A percentile compares a stretch with the other conserved stretches of the same genome.
Evolutionary conservation across 192 early-diverging fungal genomes (phyloP).

Genomic region (Podila epigama): DNA sequence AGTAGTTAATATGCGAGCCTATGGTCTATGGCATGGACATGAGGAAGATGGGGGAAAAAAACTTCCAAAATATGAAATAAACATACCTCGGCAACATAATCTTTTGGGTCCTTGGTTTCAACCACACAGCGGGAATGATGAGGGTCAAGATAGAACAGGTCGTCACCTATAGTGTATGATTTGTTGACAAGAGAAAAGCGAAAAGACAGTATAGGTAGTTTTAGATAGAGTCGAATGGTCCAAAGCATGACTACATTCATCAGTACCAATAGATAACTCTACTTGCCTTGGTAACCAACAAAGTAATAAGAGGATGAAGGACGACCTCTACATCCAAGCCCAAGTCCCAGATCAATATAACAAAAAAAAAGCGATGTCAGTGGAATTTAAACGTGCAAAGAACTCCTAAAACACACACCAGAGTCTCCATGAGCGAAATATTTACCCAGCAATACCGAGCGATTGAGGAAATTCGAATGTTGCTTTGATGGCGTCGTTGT

Average conservation of each 20-base stretch:
- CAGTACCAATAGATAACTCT: conserved; percentile 90
- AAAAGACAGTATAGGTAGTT: too few relatives aligned
- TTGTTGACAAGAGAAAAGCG: too few relatives aligned
- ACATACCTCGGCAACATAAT: conserved; percentile 60
- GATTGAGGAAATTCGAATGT: conserved; percentile 82
- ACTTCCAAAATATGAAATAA: too few relatives aligned
- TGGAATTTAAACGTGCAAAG: background rate
- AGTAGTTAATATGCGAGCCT: too few relatives aligned
- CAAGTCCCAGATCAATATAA: background rate
- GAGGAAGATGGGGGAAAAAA: too few relatives aligned
- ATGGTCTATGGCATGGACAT: too few relatives aligned
- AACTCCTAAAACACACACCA: background rate
- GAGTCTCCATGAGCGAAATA: background rate
- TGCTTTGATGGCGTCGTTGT: conserved; percentile 74
- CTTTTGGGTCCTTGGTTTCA: conserved; percentile 55
- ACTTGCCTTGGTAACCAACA: conserved; percentile 85
- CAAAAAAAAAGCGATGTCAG: background rate
- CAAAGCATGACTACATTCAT: conserved; percentile 76
- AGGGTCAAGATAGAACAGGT: conserved; percentile 92
- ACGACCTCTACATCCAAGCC: conserved; percentile 65
- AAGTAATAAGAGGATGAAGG: conserved; percentile 97
- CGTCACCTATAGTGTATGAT: conserved; percentile 67
- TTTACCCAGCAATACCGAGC: conserved; percentile 91
- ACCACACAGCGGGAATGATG: conserved; percentile 82
- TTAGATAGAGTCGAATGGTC: too few relatives aligned